Base-by-base conservation (phyloP, 192 early-diverging fungal species). In the Allomyces arbusculus region DNA sequence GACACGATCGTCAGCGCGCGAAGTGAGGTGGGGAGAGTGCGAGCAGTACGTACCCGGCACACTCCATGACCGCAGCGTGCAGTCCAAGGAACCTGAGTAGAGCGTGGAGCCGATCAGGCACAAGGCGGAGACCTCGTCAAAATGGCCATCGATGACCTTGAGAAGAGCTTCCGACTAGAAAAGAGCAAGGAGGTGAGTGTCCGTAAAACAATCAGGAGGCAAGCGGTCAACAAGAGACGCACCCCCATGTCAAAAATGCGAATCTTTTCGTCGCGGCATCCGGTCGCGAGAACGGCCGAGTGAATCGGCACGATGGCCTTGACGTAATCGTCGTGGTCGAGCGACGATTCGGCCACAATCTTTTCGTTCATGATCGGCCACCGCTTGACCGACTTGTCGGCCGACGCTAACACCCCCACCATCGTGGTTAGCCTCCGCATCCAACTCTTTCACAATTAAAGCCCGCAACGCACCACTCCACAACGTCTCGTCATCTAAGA, bases 171-270 rank as follows among this genome's bases (percentile, higher is more conserved):
- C 89, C 16, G 80, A 79, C 91, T 92, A 40, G 33, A 3, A 40
- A 40, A 3, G 33, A 8, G 33, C 4, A 3, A 40, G 33, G 8
- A 3, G 5, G 33, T 40, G 33, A 40, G 33, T 7, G 33, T 8
- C n/a, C n/a, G n/a, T 8, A 7, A 64, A 43, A 20, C 23, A 44
- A 45, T 40, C 19, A 65, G 23, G 26, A 22, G n/a, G 61, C 10
- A 43, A n/a, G 33, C 33, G 62, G 12, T 63, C 50, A 23, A 63
- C 20, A 40, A 12, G 6, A 20, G 4, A 76, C 77, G 74, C 84
- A 93, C 91, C n/a, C 79, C 81, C 73, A 87, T 78, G 62, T 91
- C 86, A 88, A 89, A 98, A 14, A 96, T 75, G 45, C 88, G 84
- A 58, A 98, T 83, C 22, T 78, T 79, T 65, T 95, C 92, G 68